These are phyloP conservation scores for Tuber brumale DNA, from an alignment of 495 filamentous ascomycete species.

Conservation along the genomic window DNA sequence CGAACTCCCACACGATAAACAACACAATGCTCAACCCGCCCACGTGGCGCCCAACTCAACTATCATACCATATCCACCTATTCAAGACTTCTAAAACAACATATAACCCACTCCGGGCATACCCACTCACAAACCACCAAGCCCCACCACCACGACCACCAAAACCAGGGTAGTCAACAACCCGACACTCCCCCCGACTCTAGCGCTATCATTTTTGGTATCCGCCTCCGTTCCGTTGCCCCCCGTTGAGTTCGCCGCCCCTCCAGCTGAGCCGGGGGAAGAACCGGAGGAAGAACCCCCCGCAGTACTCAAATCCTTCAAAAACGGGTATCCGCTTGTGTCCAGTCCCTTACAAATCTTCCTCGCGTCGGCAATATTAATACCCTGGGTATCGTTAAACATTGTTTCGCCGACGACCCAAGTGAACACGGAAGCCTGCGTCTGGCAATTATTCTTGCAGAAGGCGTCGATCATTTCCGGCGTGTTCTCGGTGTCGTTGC, in stretches of 20 bases:
- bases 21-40: not conserved
- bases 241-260: not conserved
- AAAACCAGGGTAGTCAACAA: not conserved
- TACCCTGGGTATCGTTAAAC: not conserved
- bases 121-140: not conserved
- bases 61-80: not conserved
- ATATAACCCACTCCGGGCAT: not conserved
- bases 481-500: not conserved
- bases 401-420: not conserved
- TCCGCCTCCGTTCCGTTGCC: not conserved
- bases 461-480: constrained; percentile 8
- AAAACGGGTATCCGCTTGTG: constrained; percentile 16
- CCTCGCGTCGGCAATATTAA: constrained; percentile 3
- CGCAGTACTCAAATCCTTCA: not conserved
- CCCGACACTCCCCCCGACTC: not conserved
- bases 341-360: constrained; percentile 16
- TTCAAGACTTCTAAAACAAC: not conserved
- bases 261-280: not conserved
- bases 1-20: not conserved
- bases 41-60: not conserved
- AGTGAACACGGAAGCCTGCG: constrained; percentile 9
- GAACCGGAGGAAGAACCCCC: not conserved
- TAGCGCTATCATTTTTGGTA: not conserved
- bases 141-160: not conserved
- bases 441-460: constrained; percentile 10